Evolutionary conservation across 2,329 filamentous ascomycete genomes (phyloP).

Genomic region (Diaporthe sp.): DNA sequence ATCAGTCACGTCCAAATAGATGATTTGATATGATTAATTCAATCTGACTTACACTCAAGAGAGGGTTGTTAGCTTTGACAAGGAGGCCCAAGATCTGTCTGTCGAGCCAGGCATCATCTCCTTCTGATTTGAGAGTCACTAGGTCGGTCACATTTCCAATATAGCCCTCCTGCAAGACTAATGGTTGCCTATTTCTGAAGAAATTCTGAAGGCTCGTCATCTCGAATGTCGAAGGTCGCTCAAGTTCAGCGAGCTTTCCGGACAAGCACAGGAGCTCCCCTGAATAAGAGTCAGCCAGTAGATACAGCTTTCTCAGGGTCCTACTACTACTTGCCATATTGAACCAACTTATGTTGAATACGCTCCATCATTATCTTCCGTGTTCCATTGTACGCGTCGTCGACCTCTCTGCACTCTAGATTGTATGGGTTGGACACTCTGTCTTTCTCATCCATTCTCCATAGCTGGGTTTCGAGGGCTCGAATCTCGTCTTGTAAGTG

Average conservation of each 20-base stretch:
- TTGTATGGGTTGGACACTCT: not conserved
- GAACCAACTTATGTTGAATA: not conserved
- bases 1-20: too few species aligned
- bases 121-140: not conserved
- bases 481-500: slow-evolving; percentile 11
- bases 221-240: not conserved
- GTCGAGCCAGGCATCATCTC: slow-evolving; percentile 28
- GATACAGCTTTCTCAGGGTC: fast-evolving
- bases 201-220: not conserved
- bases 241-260: not conserved
- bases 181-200: not conserved
- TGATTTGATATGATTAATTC: too few species aligned
- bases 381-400: not conserved
- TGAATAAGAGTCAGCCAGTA: not conserved
- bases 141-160: not conserved
- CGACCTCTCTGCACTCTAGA: not conserved
- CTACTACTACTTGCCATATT: not conserved
- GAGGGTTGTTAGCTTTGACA: not conserved
- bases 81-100: slow-evolving; percentile 2
- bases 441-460: slow-evolving; percentile 20
- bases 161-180: not conserved
- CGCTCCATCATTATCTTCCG: not conserved
- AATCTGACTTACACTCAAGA: not conserved
- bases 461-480: not conserved
- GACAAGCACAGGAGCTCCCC: slow-evolving; percentile 23